Evolutionary conservation across 2,329 filamentous ascomycete genomes (phyloP).

Genomic region (Penicillium italicum): DNA sequence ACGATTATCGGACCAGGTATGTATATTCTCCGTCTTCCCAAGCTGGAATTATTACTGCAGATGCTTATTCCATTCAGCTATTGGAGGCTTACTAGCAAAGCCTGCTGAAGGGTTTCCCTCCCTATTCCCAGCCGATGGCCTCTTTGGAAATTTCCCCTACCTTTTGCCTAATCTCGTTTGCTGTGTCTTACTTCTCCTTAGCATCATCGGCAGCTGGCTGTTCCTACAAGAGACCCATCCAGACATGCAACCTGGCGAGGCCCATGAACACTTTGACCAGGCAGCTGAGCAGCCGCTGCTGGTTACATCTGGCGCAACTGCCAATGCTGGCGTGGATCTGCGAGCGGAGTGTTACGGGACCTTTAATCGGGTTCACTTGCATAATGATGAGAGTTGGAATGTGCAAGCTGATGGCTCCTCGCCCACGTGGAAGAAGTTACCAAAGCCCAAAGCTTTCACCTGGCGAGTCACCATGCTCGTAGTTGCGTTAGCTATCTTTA

Average conservation of each 20-base stretch:
- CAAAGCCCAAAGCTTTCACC: slow-evolving; percentile 52
- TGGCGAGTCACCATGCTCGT: slow-evolving; percentile 70
- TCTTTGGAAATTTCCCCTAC: slow-evolving; percentile 80
- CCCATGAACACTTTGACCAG: slow-evolving; percentile 38
- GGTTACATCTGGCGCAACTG: slow-evolving; percentile 68
- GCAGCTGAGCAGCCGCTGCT: slow-evolving; percentile 69
- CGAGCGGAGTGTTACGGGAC: slow-evolving; percentile 78
- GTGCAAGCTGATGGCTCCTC: slow-evolving; percentile 47
- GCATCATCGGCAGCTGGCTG: slow-evolving; percentile 75
- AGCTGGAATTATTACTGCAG: neutral
- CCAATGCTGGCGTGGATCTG: slow-evolving; percentile 68
- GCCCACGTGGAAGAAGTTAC: slow-evolving; percentile 38
- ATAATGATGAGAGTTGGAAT: slow-evolving; percentile 52
- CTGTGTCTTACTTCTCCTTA: slow-evolving; percentile 68
- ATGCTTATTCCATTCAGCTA: slow-evolving; percentile 48
- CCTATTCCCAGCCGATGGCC: slow-evolving; percentile 61
- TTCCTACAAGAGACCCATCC: slow-evolving; percentile 87
- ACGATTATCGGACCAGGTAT: slow-evolving; percentile 74
- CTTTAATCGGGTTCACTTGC: slow-evolving; percentile 57
- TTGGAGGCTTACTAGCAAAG: slow-evolving; percentile 81
- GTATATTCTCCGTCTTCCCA: slow-evolving; percentile 1
- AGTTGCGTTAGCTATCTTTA: slow-evolving; percentile 81
- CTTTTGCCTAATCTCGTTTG: slow-evolving; percentile 87
- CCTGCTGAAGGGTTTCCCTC: slow-evolving; percentile 71
- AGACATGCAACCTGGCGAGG: slow-evolving; percentile 62